Evolutionary conservation across 2,329 filamentous ascomycete genomes (phyloP).

Genomic region (Cytospora schulzeri): DNA sequence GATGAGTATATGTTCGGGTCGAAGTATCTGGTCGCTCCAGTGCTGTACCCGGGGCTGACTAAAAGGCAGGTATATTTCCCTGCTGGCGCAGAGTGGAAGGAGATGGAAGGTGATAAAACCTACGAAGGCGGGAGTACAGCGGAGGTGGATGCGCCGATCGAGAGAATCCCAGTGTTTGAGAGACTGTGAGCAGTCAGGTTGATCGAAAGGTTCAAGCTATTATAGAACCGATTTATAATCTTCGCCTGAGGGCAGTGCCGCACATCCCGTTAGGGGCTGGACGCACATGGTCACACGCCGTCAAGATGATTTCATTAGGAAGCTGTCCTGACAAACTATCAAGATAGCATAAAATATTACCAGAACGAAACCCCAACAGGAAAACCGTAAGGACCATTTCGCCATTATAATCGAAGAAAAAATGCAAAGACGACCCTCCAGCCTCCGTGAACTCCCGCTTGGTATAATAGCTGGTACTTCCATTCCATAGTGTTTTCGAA

Average conservation of each 20-base stretch:
- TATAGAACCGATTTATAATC: not conserved
- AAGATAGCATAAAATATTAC: not conserved
- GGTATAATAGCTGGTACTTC: not conserved
- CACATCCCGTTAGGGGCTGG: not conserved
- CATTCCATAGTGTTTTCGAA: not conserved
- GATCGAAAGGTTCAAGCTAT: not conserved
- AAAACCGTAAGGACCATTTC: not conserved
- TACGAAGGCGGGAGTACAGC: conserved; percentile 22
- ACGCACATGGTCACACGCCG: not conserved
- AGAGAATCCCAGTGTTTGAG: conserved; percentile 26
- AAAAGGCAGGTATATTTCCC: conserved; percentile 57
- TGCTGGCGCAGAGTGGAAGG: conserved; percentile 30
- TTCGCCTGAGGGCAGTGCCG: not conserved
- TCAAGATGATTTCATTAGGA: not conserved
- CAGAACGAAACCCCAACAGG: too few species aligned
- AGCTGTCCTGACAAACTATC: not conserved
- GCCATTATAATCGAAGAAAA: not conserved
- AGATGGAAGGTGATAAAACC: conserved; percentile 19
- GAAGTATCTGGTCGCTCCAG: conserved; percentile 60
- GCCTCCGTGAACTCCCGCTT: not conserved
- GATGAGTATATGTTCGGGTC: conserved; percentile 66
- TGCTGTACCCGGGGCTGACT: conserved; percentile 51
- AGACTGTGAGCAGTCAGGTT: not conserved
- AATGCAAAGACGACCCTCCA: not conserved
- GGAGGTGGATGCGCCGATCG: conserved; percentile 25